Evolutionary conservation across 2,329 filamentous ascomycete species (phyloP).

Genomic region (Dactylellina parvicollis): DNA sequence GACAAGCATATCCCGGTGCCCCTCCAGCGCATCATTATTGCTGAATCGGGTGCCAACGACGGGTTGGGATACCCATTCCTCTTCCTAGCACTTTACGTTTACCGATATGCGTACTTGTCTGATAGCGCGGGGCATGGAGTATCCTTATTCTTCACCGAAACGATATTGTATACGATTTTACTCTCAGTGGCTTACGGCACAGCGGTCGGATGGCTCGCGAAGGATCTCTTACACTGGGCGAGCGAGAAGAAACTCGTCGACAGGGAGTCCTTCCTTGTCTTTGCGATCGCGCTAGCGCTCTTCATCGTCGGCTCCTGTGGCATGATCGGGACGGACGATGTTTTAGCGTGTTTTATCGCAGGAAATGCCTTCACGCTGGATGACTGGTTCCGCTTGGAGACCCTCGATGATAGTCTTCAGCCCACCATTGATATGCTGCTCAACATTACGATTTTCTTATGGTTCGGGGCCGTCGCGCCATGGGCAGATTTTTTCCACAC

Average conservation of each 20-base stretch:
- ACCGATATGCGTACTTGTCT: constrained; percentile 74
- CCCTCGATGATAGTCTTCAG: constrained; percentile 88
- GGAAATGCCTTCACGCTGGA: constrained; percentile 76
- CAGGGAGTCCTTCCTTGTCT: constrained; percentile 85
- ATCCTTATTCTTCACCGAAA: constrained; percentile 84
- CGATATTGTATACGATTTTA: constrained; percentile 83
- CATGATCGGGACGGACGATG: constrained; percentile 86
- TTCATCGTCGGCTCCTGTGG: constrained; percentile 89
- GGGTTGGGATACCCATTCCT: constrained; percentile 89
- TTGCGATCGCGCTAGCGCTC: constrained; percentile 73
- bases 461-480: constrained; percentile 86
- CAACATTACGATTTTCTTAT: constrained; percentile 87
- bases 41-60: constrained; percentile 88
- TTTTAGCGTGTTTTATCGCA: constrained; percentile 90
- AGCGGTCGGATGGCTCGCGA: constrained; percentile 80
- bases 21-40: constrained; percentile 81
- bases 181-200: constrained; percentile 81
- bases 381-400: constrained; percentile 92
- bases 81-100: constrained; percentile 83
- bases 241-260: constrained; percentile 84
- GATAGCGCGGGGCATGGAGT: constrained; percentile 73
- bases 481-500: constrained; percentile 74
- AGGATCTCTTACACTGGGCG: constrained; percentile 83
- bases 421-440: constrained; percentile 94
- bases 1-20: constrained; percentile 86